These are phyloP conservation scores for Petunia secreta DNA, from an alignment of 257 asterid genomes.

Conservation along the genomic window DNA sequence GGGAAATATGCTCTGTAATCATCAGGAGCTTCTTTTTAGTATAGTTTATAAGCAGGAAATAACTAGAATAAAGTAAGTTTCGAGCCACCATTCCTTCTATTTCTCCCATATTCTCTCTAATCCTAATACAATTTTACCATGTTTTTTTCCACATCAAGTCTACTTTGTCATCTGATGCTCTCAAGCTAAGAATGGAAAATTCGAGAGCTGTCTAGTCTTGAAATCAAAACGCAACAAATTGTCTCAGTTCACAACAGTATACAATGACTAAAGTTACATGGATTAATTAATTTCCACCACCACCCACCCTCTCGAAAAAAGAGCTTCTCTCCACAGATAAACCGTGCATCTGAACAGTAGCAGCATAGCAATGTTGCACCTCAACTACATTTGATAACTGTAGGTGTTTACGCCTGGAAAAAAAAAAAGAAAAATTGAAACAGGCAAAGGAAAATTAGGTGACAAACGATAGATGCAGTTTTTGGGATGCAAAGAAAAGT, in stretches of 20 bases:
- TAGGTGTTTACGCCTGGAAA: neutral
- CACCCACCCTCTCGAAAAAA: neutral
- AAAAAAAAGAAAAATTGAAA: neutral
- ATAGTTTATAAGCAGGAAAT: no score
- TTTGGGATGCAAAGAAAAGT: no score
- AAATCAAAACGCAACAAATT: no score
- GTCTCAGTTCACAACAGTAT: no score
- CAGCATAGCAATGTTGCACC: neutral
- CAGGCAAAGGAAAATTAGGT: neutral
- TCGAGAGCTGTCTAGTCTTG: no score
- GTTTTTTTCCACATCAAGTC: neutral
- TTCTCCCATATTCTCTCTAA: neutral
- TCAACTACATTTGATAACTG: neutral
- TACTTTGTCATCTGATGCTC: no score
- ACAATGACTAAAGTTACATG: no score
- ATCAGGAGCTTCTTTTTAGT: no score
- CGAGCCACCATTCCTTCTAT: neutral
- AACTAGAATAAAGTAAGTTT: no score
- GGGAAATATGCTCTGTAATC: no score
- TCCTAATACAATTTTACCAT: neutral
- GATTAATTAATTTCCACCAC: neutral
- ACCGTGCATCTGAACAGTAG: neutral
- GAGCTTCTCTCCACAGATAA: neutral
- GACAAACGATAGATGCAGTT: no score
- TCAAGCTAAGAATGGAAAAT: no score